Percentiles rank a stretch among this genome's conserved stretches.
Evolutionary conservation across 176 grass and related monocot genomes (phyloP).

Genomic region (Secale cereale): DNA sequence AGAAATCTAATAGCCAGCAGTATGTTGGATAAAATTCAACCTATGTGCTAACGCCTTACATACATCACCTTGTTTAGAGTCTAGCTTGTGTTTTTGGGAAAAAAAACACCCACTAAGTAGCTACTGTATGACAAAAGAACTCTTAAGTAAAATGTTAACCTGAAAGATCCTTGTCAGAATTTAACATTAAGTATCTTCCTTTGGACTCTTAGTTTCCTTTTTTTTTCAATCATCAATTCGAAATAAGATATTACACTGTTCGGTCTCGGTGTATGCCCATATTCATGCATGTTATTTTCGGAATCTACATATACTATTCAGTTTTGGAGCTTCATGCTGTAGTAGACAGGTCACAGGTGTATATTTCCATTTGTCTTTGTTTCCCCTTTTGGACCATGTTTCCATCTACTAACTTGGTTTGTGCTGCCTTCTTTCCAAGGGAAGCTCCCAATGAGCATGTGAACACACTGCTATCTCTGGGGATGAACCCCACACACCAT

Average conservation of each 20-base stretch:
- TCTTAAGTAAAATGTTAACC: neutral
- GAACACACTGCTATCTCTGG: conserved; percentile 36
- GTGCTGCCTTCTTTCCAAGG: conserved; percentile 23
- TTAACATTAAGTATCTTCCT: neutral
- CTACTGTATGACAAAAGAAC: conserved; percentile 8
- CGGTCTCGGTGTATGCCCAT: neutral
- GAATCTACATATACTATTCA: neutral
- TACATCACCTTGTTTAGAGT: neutral
- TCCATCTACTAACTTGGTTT: neutral
- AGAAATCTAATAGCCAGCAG: neutral
- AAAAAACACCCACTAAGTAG: neutral
- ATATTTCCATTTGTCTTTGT: neutral
- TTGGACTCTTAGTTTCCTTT: neutral
- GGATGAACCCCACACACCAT: conserved; percentile 27
- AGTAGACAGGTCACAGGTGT: neutral
- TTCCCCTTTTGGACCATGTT: neutral
- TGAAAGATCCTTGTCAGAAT: conserved; percentile 8
- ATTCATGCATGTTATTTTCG: neutral
- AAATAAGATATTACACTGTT: neutral
- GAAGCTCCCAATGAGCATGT: conserved; percentile 43
- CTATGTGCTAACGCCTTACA: neutral
- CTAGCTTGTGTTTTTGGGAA: neutral
- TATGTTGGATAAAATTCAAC: neutral
- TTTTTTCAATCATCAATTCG: neutral
- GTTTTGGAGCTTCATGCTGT: neutral